Evolutionary conservation across 2,329 filamentous ascomycete species (phyloP), one percentile per base, ranked within the genome.

Genomic region (Pseudogymnoascus sp.): DNA sequence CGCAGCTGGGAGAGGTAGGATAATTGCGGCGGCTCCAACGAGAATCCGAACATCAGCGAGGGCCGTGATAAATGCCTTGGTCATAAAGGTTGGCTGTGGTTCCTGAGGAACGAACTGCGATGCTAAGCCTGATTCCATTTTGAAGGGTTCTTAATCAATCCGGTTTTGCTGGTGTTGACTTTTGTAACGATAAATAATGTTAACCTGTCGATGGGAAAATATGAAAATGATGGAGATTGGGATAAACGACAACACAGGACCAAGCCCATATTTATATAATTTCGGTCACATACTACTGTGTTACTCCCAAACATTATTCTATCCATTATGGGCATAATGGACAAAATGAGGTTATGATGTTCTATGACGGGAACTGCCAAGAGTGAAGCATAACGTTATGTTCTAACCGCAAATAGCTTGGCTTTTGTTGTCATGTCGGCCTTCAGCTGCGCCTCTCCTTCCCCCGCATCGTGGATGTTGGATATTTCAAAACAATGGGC

Each of bases 361-460:
- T 19, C n/a, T 26, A 56, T 56, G 50, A 33, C 50, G 50, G 28
- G 10, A 12, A 33, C n/a, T 26, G 50, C 50, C 50, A 56, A 56
- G 50, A 33, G 50, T 19, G 26, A 56, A 56, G 50, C 50, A 56
- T 56, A 56, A 56, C 50, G 50, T 56, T 56, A 56, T 56, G 50
- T 19, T 56, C 50, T 56, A 56, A 56, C 50, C 50, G 26, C 50
- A 56, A 56, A 33, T 56, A 56, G 50, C n/a, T 33, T 56, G 50
- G 50, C 28, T 6, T 6, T 56, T 19, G 4, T 33, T 56, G 50
- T 12, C 50, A 56, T 56, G 28, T 33, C 33, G 50, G 50, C 26
- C 50, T 56, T 33, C 50, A 56, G 50, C 50, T 56, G 50, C 50
- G 50, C 26, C 50, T 56, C 50, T 56, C 26, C 8, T 31, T 8